phyloP scores from a whole-genome alignment of 208 protist genomes.

The Vickermania spadyakhi region DNA sequence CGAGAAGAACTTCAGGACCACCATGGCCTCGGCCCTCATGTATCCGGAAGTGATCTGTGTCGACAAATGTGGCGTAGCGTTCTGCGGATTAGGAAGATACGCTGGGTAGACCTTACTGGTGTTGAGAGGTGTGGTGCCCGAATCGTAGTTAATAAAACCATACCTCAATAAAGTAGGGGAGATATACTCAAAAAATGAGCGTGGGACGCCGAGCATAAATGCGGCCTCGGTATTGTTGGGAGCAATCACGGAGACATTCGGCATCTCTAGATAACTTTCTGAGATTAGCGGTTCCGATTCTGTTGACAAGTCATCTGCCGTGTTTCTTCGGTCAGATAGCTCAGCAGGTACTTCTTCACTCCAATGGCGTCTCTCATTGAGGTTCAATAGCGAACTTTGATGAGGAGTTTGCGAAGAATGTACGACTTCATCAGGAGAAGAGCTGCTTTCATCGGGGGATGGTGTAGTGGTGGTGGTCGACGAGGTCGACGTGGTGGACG shows the following conservation, averaged over 20 bases:
- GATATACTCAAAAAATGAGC: neutral
- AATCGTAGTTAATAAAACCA: neutral
- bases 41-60: slow-evolving; percentile 8
- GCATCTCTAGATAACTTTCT: neutral
- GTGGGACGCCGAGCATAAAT: neutral
- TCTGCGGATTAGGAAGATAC: neutral
- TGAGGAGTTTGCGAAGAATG: too few species aligned
- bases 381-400: too few species aligned
- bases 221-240: neutral
- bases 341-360: neutral
- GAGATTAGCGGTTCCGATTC: neutral
- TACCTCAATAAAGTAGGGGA: neutral
- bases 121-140: neutral
- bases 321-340: neutral
- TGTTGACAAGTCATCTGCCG: neutral
- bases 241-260: neutral
- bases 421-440: neutral
- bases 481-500: neutral
- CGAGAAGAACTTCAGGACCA: slow-evolving; percentile 44
- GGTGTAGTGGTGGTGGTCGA: neutral
- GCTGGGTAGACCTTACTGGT: neutral
- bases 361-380: neutral
- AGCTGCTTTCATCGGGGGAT: too few species aligned
- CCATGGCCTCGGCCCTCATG: slow-evolving; percentile 11
- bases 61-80: neutral